Base-by-base conservation (phyloP, 2,329 filamentous ascomycete genomes). In the Colletotrichum noveboracense region DNA sequence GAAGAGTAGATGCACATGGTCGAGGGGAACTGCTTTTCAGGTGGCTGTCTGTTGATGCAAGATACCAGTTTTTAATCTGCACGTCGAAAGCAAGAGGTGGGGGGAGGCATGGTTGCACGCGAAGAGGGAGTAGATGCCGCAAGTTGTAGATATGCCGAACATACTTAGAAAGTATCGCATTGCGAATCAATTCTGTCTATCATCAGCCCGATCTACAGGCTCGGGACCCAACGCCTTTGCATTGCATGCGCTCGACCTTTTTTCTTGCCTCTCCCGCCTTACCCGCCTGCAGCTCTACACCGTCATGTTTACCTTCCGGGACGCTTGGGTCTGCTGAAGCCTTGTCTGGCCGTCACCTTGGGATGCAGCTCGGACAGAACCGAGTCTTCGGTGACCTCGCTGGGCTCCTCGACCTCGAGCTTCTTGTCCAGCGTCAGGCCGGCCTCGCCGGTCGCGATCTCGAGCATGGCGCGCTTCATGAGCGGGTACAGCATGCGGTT, bases 401-500 rank as follows among this genome's bases (percentile, higher is more conserved):
- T 87, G 6, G 93, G 92, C 77, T 94, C 90, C 79, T 92, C 90
- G 4, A 92, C 90, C 83, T 93, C 92, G 76, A 94, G 92, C 82
- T 90, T 93, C 89, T 95, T 96, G 73, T 91, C 92, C 6, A 95
- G 86, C 72, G 87, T 88, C 66, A 96, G 81, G 0, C 92, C 93
- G 2, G 91, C 93, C 78, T 95, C 91, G 43, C 85, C 85, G 80
- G 93, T 91, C 21, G 94, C 94, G 38, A 93, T 83, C n/a, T 87
- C 85, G 34, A 96, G 87, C 5, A 95, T 93, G 28, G 91, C 90
- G 13, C 91, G 88, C 85, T 93, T 93, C 87, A 93, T 93, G 30
- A 93, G 86, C 38, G 95, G 94, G 83, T 97, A 97, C 81, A 97
- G 85, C 95, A 97, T 97, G 78, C 94, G 90, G 85, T 94, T 93